phyloP scores from a whole-genome alignment of 345 rosid genomes.

The Murraya paniculata region DNA sequence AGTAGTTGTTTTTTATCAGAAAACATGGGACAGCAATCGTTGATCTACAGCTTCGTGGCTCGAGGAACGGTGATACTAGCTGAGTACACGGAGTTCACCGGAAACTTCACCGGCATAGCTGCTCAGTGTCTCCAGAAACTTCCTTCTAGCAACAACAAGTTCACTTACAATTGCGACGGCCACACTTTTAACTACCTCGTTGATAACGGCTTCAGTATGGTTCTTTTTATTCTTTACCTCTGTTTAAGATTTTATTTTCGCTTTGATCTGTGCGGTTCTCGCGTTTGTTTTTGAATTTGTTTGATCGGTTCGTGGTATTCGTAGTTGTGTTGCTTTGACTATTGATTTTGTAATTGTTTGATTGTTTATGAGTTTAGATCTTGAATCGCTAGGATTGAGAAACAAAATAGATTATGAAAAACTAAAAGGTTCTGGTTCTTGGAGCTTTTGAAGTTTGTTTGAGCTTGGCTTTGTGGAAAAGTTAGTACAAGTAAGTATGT shows the following conservation, averaged over 20 bases:
- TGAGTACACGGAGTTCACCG: conserved; percentile 55
- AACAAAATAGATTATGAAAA: background rate
- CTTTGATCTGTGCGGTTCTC: conserved; percentile 17
- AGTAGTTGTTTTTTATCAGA: background rate
- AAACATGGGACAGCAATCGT: conserved; percentile 56
- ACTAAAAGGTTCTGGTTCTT: background rate
- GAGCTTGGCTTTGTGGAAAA: background rate
- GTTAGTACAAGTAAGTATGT: background rate
- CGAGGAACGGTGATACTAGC: conserved; percentile 51
- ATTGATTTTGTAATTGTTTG: conserved; percentile 1
- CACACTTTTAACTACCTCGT: conserved; percentile 68
- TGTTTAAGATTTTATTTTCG: background rate
- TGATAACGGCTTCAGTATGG: conserved; percentile 44
- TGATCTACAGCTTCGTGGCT: conserved; percentile 64
- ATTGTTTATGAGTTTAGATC: background rate
- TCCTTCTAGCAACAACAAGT: conserved; percentile 54
- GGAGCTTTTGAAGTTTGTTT: background rate
- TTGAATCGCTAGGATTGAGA: background rate
- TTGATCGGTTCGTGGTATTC: background rate
- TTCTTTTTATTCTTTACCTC: too few relatives aligned
- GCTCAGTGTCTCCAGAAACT: conserved; percentile 65
- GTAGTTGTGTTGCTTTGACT: background rate
- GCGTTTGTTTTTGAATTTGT: background rate
- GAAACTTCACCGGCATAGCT: conserved; percentile 61
- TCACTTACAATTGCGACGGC: conserved; percentile 65